Conservation (phyloP, 805 yeast species). For the Saturnispora sanitii region DNA sequence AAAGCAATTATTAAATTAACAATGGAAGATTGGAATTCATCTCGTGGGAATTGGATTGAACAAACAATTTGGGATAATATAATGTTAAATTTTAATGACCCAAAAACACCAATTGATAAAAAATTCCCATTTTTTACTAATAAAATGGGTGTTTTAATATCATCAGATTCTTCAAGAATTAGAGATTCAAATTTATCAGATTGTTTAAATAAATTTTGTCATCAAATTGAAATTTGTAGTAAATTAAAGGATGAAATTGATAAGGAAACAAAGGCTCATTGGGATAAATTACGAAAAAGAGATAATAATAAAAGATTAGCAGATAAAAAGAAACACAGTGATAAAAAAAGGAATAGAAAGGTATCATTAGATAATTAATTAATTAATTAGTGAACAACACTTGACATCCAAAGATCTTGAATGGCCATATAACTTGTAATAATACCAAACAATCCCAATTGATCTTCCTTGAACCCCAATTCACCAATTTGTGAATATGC, state of each 20-base stretch:
- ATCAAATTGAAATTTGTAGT: conserved; percentile 31
- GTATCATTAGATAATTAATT: conserved; percentile 13
- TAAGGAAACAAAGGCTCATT: conserved; percentile 32
- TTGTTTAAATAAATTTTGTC: conserved; percentile 36
- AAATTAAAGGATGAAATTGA: conserved; percentile 31
- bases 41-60: conserved; percentile 38
- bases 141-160: conserved; percentile 21
- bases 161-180: conserved; percentile 27
- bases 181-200: conserved; percentile 36
- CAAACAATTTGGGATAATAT: conserved; percentile 27
- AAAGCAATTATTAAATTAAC: conserved; percentile 31
- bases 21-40: conserved; percentile 28
- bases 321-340: conserved; percentile 18
- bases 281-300: conserved; percentile 28
- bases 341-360: conserved; percentile 17
- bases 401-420: conserved; percentile 52
- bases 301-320: conserved; percentile 18
- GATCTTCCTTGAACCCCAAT: conserved; percentile 62
- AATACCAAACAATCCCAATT: conserved; percentile 76
- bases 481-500: conserved; percentile 59
- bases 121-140: conserved; percentile 22
- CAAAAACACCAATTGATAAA: conserved; percentile 9
- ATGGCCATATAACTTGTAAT: conserved; percentile 73
- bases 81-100: conserved; percentile 16
- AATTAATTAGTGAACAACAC: no score